These are phyloP conservation scores for Hygrophorus pudorinus DNA, from an alignment of 768 basidiomycete genomes.

Conservation along the genomic window DNA sequence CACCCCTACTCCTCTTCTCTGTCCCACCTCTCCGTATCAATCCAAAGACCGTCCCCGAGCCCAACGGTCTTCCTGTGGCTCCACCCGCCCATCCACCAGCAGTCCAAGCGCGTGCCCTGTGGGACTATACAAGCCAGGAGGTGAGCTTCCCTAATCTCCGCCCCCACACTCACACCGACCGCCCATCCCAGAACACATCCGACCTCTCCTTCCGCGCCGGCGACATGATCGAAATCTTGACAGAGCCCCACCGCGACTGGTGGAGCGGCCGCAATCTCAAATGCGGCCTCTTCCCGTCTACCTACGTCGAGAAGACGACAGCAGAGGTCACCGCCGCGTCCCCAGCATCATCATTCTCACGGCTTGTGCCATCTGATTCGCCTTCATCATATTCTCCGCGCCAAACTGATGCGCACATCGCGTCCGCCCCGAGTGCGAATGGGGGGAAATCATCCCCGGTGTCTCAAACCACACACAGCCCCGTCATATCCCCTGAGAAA, in stretches of 20 bases:
- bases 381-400: too few relatives aligned
- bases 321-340: too few relatives aligned
- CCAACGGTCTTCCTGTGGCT: too few relatives aligned
- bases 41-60: neutral
- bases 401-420: too few relatives aligned
- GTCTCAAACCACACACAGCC: too few relatives aligned
- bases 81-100: neutral
- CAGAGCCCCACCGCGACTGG: slow-evolving; percentile 51
- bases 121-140: slow-evolving; percentile 56
- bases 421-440: too few relatives aligned
- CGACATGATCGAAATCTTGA: slow-evolving; percentile 62
- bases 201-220: slow-evolving; percentile 56
- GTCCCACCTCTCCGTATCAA: neutral
- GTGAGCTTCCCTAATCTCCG: slow-evolving; percentile 22
- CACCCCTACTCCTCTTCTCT: neutral
- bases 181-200: slow-evolving; percentile 32
- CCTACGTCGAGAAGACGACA: too few relatives aligned
- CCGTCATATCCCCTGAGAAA: too few relatives aligned
- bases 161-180: neutral
- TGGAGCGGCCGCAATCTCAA: neutral
- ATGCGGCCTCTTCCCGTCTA: too few relatives aligned
- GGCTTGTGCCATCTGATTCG: too few relatives aligned
- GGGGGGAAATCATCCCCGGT: too few relatives aligned
- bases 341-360: too few relatives aligned
- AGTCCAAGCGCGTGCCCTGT: slow-evolving; percentile 43